Evolutionary conservation across 2,329 filamentous ascomycete genomes (phyloP).

Genomic region (Penicillium sclerotigenum): DNA sequence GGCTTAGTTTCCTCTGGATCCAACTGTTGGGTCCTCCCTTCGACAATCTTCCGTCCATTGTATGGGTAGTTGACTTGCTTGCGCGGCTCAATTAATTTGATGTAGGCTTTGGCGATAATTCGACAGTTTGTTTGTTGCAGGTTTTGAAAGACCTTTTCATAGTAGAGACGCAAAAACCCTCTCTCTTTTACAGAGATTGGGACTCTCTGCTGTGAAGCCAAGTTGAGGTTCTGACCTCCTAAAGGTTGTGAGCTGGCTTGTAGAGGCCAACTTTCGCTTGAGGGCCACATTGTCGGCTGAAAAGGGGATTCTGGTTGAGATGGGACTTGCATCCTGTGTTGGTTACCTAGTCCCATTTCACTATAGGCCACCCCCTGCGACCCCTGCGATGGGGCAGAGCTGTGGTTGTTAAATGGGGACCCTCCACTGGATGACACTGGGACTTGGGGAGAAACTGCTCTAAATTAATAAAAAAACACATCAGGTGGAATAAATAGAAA

Average conservation of each 20-base stretch:
- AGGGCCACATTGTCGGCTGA: conserved; percentile 14
- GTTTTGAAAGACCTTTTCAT: conserved; percentile 34
- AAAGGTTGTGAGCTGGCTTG: not conserved
- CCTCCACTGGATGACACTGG: conserved; percentile 4
- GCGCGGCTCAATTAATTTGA: conserved; percentile 37
- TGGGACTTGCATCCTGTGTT: conserved; percentile 1
- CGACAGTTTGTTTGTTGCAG: conserved; percentile 38
- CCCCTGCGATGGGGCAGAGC: conserved; percentile 4
- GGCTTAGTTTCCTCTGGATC: conserved; percentile 36
- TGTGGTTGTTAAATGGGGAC: not conserved
- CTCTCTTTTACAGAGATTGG: conserved; percentile 26
- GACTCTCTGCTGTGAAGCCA: conserved; percentile 24
- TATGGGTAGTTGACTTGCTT: conserved; percentile 39
- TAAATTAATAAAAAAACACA: not conserved
- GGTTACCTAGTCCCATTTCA: not conserved
- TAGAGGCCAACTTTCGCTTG: conserved; percentile 8
- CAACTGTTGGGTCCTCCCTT: conserved; percentile 30
- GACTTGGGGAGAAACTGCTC: not conserved
- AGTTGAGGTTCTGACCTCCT: conserved; percentile 15
- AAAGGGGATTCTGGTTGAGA: not conserved
- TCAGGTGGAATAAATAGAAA: not conserved
- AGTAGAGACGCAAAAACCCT: conserved; percentile 29
- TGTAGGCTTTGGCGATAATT: conserved; percentile 35
- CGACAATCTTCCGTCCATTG: conserved; percentile 36
- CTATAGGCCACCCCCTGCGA: conserved; percentile 1